phyloP scores from a whole-genome alignment of 441 rosid species.

The Populus tomentosa region DNA sequence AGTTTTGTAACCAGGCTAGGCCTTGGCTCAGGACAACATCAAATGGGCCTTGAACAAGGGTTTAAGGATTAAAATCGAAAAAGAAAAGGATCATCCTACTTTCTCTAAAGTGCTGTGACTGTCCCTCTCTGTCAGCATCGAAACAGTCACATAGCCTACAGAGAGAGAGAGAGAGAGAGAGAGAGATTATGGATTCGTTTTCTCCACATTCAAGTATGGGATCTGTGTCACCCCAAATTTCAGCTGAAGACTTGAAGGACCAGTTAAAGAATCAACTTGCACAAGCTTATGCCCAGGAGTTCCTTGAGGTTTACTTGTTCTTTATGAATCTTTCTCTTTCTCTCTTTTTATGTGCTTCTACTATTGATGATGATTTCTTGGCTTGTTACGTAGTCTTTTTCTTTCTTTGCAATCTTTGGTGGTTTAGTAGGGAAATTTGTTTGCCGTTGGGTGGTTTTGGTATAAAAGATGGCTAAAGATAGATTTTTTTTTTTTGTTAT shows the following conservation, averaged over 20 bases:
- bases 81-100: not conserved
- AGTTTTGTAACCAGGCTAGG: not conserved
- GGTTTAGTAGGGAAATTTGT: not conserved
- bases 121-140: not conserved
- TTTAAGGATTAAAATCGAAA: not conserved
- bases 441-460: not conserved
- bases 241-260: slow-evolving; percentile 57
- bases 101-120: not conserved
- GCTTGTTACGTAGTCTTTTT: not conserved
- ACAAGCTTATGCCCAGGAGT: slow-evolving; percentile 76
- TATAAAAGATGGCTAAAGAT: not conserved
- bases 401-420: not conserved
- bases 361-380: not conserved
- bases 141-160: not conserved
- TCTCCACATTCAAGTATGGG: slow-evolving; percentile 48
- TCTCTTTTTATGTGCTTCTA: not conserved
- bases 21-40: not conserved
- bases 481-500: no score
- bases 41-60: not conserved
- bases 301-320: slow-evolving; percentile 49
- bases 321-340: not conserved
- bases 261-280: slow-evolving; percentile 67
- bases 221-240: slow-evolving; percentile 33
- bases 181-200: slow-evolving; percentile 55
- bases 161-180: not conserved